phyloP scores from a whole-genome alignment of 2,329 filamentous ascomycete species.

The Cryoendolithus antarcticus region DNA sequence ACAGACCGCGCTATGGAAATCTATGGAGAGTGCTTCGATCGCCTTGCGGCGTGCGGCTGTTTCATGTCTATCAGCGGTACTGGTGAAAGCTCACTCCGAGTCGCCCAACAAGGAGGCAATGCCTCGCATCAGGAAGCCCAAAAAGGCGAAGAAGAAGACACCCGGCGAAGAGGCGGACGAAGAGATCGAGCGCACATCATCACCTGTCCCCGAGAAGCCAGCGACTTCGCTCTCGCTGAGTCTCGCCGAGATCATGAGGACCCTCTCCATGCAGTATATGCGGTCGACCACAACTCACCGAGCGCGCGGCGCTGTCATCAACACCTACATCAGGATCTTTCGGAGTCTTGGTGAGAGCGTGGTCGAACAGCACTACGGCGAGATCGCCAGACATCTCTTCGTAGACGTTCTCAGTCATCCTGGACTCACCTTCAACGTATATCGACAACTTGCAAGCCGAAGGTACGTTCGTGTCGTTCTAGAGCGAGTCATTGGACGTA shows the following conservation, averaged over 20 bases:
- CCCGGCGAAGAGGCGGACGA: conserved; percentile 50
- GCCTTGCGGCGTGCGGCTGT: conserved; percentile 76
- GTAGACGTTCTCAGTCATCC: conserved; percentile 65
- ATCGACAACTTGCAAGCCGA: conserved; percentile 71
- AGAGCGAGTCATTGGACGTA: conserved; percentile 68
- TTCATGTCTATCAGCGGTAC: conserved; percentile 67
- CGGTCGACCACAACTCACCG: conserved; percentile 67
- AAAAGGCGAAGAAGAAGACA: conserved; percentile 58
- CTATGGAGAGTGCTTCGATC: conserved; percentile 64
- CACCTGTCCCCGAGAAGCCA: conserved; percentile 61
- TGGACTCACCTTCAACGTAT: conserved; percentile 70
- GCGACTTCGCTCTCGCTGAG: conserved; percentile 60
- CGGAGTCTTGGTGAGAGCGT: conserved; percentile 66
- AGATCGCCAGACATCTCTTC: conserved; percentile 70
- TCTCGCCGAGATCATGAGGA: conserved; percentile 64
- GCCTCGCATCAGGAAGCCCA: conserved; percentile 55
- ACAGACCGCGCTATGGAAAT: conserved; percentile 71
- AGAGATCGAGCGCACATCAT: conserved; percentile 59
- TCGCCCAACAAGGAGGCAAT: conserved; percentile 38
- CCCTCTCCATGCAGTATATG: conserved; percentile 69
- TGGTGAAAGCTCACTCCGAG: conserved; percentile 70
- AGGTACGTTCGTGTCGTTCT: conserved; percentile 75
- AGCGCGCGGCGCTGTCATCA: conserved; percentile 67
- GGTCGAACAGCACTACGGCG: conserved; percentile 72
- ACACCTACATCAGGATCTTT: conserved; percentile 77